A percentile compares a stretch with the other conserved stretches of the same genome.
Conservation (phyloP, 1,139 yeast species). For the Taiozyma sp. region DNA sequence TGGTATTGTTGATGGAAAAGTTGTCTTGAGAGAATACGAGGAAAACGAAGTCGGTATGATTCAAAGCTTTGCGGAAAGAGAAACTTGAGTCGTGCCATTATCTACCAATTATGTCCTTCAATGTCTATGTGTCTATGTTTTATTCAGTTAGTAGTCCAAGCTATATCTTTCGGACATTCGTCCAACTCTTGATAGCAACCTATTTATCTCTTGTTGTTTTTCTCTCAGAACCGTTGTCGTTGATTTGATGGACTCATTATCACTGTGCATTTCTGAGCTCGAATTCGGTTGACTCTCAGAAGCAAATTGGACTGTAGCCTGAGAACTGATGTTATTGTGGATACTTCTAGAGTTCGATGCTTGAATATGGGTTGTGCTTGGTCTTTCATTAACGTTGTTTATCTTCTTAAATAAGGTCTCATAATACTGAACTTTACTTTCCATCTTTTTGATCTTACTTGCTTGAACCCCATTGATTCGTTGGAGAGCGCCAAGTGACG, state of each 20-base stretch:
- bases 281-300: neutral
- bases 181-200: conserved; percentile 4
- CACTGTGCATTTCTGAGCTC: neutral
- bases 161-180: neutral
- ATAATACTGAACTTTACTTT: conserved; percentile 7
- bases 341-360: neutral
- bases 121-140: neutral
- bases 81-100: conserved; percentile 14
- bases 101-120: neutral
- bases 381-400: conserved; percentile 3
- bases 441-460: conserved; percentile 4
- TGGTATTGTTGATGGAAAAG: conserved; percentile 34
- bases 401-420: conserved; percentile 8
- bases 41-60: conserved; percentile 77
- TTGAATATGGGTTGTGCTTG: neutral
- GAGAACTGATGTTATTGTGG: neutral
- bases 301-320: neutral
- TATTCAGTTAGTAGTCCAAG: conserved; percentile 1
- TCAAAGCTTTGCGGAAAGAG: conserved; percentile 69
- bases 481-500: conserved; percentile 8
- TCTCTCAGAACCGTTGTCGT: conserved; percentile 1
- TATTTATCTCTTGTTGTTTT: conserved; percentile 5
- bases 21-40: conserved; percentile 64
- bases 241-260: neutral
- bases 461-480: conserved; percentile 8